Base-by-base conservation (phyloP, 2,329 filamentous ascomycete species). In the Cercospora sp. region DNA sequence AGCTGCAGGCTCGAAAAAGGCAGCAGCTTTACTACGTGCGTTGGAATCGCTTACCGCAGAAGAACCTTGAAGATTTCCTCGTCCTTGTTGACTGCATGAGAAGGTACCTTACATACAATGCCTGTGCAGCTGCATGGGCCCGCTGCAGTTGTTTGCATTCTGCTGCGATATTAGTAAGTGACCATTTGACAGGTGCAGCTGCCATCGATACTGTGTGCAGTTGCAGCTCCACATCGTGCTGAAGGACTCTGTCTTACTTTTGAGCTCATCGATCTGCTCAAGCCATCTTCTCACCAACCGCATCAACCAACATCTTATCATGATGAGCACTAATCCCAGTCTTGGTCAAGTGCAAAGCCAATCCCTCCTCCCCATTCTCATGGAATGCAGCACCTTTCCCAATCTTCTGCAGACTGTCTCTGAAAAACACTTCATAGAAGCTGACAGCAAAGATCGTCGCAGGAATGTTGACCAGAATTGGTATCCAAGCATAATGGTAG, bases 391-490 rank as follows among this genome's bases (percentile, higher is more conserved):
- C 81, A 0, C 85, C 85, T 65, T 80, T 79, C 1, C 80, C 81
- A 65, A 87, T 86, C 71, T 83, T 82, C 51, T 81, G 78, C 74
- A 87, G 72, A 67, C 82, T 84, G 71, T 88, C 86, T 26, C 85
- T 74, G 75, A 87, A 80, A 23, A 87, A 72, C 6, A 86, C 70
- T 76, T 88, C 86, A 72, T 87, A 88, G 69, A 84, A 85, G 0
- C 75, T 79, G 0, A 84, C 87, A 0, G 84, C 85, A 65, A 87
- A 84, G 1, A 88, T 72, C 3, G 86, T 87, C 0, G 86, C 86
- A 0, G 86, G 86, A 3, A 88, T 77, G 70, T 87, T 87, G 67
- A 86, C 84, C 6, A 88, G 76, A 45, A 88, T 83, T 1, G 81
- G 78, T 59, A 88, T 87, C 76, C 85, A 85, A 3, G 81, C 77